phyloP scores from a whole-genome alignment of 768 basidiomycete genomes.

The Astraeus odoratus region DNA sequence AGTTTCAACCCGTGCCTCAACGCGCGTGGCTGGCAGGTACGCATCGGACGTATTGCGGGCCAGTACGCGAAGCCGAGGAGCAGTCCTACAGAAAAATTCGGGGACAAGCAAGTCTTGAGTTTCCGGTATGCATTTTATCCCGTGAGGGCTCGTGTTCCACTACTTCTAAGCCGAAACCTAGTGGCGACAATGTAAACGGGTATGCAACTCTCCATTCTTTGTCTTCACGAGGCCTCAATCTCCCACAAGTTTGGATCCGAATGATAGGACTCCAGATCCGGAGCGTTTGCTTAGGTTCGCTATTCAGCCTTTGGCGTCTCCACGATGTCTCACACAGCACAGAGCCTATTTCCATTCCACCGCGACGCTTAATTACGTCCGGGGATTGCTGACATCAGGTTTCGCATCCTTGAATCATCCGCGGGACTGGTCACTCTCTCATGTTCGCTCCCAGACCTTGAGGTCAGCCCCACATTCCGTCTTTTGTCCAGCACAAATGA shows the following conservation, averaged over 20 bases:
- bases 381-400: constrained; percentile 81
- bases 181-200: constrained; percentile 97
- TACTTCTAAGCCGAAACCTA: constrained; percentile 22
- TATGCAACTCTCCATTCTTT: constrained; percentile 24
- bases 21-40: constrained; percentile 39
- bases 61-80: constrained; percentile 95
- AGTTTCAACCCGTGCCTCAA: constrained; percentile 1
- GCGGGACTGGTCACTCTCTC: constrained; percentile 83
- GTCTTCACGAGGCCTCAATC: not conserved
- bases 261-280: constrained; percentile 85
- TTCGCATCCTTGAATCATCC: constrained; percentile 93
- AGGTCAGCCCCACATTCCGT: constrained; percentile 36
- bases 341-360: constrained; percentile 97
- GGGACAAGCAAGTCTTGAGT: constrained; percentile 70
- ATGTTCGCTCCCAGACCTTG: constrained; percentile 80
- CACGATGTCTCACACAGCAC: constrained; percentile 6
- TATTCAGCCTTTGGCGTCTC: not conserved
- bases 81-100: constrained; percentile 72
- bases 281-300: constrained; percentile 74
- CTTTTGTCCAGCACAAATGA: constrained; percentile 8
- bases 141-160: not conserved
- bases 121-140: constrained; percentile 57
- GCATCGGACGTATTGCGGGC: constrained; percentile 89
- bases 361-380: constrained; percentile 87
- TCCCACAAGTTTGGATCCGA: constrained; percentile 48